Evolutionary conservation across 192 early-diverging fungal genomes (phyloP).

Genomic region (Backusella tarrabulga): DNA sequence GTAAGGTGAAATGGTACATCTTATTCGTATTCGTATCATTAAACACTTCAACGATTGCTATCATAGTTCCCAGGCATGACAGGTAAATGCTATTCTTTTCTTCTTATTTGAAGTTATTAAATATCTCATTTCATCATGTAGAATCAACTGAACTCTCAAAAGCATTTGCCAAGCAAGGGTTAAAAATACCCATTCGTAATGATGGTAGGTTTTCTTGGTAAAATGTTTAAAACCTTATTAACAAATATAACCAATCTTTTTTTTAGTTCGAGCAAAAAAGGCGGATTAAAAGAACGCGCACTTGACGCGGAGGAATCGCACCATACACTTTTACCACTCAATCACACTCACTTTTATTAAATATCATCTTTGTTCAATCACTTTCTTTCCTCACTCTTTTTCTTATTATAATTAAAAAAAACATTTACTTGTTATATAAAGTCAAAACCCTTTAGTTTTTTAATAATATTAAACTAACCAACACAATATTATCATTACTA

Average conservation of each 20-base stretch:
- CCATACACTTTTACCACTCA: background rate
- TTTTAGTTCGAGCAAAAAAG: constrained; percentile 17
- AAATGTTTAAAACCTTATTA: constrained; percentile 5
- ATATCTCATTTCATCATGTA: constrained; percentile 5
- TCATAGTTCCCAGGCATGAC: constrained; percentile 76
- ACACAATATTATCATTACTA: background rate
- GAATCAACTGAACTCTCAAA: constrained; percentile 77
- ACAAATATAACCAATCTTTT: background rate
- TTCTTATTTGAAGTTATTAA: background rate
- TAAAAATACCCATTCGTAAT: constrained; percentile 81
- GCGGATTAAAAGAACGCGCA: constrained; percentile 2
- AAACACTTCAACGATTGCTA: background rate
- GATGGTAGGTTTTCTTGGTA: constrained; percentile 34
- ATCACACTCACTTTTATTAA: background rate
- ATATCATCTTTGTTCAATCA: background rate
- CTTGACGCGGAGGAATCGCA: background rate
- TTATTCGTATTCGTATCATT: background rate
- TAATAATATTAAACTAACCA: background rate
- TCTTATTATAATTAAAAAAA: background rate
- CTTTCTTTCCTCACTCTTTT: no score
- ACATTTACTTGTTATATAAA: background rate
- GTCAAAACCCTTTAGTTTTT: background rate
- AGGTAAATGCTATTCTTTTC: constrained; percentile 38
- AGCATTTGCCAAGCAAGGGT: constrained; percentile 74
- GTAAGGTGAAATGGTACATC: constrained; percentile 6